These are phyloP conservation scores for Coemansia biformis DNA, from an alignment of 192 early-diverging fungal genomes.

Conservation along the genomic window DNA sequence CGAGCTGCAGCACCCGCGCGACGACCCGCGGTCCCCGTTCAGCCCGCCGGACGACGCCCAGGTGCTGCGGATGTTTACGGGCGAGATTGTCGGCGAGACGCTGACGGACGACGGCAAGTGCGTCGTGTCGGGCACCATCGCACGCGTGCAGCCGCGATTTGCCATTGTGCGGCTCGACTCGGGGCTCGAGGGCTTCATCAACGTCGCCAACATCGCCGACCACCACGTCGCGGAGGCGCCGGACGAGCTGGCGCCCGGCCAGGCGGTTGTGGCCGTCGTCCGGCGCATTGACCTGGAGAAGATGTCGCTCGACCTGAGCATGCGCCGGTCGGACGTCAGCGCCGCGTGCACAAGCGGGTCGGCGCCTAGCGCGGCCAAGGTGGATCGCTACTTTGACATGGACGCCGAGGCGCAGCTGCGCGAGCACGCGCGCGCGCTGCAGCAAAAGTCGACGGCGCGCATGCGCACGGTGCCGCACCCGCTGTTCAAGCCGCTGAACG, in stretches of 20 bases:
- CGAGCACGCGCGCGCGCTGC: constrained; percentile 34
- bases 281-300: constrained; percentile 71
- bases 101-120: constrained; percentile 57
- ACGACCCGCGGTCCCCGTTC: constrained; percentile 65
- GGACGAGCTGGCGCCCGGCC: constrained; percentile 61
- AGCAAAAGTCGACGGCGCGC: constrained; percentile 28
- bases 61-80: constrained; percentile 80
- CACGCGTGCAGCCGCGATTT: constrained; percentile 66
- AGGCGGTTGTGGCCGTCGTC: constrained; percentile 72
- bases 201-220: constrained; percentile 56
- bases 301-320: constrained; percentile 70
- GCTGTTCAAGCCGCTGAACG: constrained; percentile 69
- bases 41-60: constrained; percentile 52
- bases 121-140: constrained; percentile 64
- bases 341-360: constrained; percentile 28
- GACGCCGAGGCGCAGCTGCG: constrained; percentile 40
- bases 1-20: constrained; percentile 79
- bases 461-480: constrained; percentile 78
- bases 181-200: constrained; percentile 83
- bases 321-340: constrained; percentile 56
- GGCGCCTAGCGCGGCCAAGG: constrained; percentile 18
- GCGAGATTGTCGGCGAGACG: constrained; percentile 67
- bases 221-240: constrained; percentile 54
- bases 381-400: constrained; percentile 62
- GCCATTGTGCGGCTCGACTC: constrained; percentile 71